Conservation (phyloP, 2,329 filamentous ascomycete genomes). For the Fusarium musae region DNA sequence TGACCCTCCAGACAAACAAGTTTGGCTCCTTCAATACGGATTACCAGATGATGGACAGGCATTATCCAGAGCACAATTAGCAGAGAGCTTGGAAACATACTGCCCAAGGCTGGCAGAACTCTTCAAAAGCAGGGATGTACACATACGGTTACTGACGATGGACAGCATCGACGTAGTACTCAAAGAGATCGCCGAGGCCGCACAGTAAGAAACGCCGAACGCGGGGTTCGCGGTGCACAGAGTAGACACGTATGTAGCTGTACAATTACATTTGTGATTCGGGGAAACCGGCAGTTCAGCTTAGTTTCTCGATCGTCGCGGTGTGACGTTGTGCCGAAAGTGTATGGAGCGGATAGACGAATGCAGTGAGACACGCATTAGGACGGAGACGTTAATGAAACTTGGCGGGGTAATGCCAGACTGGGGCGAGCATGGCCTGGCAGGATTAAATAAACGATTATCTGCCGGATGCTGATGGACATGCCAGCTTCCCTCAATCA, state of each 20-base stretch:
- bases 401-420: not conserved
- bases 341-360: not conserved
- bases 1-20: constrained; percentile 3
- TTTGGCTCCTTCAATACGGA: constrained; percentile 23
- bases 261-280: not conserved
- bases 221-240: not conserved
- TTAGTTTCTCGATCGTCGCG: not conserved
- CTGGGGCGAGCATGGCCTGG: not conserved
- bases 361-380: constrained; percentile 10
- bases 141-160: constrained; percentile 15
- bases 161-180: constrained; percentile 18
- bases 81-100: not conserved
- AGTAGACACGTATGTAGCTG: not conserved
- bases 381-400: not conserved
- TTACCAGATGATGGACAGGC: not conserved
- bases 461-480: not conserved
- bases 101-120: constrained; percentile 9
- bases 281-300: not conserved
- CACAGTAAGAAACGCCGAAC: not conserved
- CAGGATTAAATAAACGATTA: not conserved
- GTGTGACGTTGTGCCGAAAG: not conserved
- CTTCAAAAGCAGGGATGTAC: not conserved
- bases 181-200: constrained; percentile 10
- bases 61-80: not conserved
- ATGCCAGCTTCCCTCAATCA: not conserved